Evolutionary conservation across 2,329 filamentous ascomycete species (phyloP).

Genomic region (Paecilomyces formosus): DNA sequence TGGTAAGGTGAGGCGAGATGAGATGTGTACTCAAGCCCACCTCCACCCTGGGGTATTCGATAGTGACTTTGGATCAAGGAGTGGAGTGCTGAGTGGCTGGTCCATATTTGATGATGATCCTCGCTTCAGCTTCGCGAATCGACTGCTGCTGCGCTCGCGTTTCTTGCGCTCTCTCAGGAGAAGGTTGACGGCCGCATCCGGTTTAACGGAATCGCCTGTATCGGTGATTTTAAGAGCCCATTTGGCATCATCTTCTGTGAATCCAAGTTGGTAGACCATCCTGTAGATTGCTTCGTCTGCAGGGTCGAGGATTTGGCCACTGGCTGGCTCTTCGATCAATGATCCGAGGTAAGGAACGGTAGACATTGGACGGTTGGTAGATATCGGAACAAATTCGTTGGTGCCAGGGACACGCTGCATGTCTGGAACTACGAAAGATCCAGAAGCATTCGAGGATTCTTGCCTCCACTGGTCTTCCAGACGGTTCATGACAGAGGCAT

Average conservation of each 20-base stretch:
- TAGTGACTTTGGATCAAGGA: constrained; percentile 15
- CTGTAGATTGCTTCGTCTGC: constrained; percentile 50
- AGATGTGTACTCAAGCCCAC: constrained; percentile 25
- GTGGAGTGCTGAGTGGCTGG: neutral
- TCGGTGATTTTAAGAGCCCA: constrained; percentile 54
- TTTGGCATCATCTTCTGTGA: constrained; percentile 47
- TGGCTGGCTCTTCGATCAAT: constrained; percentile 3
- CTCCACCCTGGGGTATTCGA: constrained; percentile 27
- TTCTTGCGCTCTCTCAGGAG: constrained; percentile 37
- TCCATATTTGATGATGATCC: constrained; percentile 12
- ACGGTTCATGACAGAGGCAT: constrained; percentile 26
- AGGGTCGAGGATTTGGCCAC: constrained; percentile 39
- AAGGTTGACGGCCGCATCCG: constrained; percentile 50
- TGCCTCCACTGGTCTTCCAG: constrained; percentile 17
- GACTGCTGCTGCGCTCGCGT: constrained; percentile 10
- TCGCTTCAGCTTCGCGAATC: constrained; percentile 10
- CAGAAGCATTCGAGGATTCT: neutral
- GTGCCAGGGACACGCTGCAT: neutral
- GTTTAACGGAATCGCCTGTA: constrained; percentile 50
- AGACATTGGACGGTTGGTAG: neutral
- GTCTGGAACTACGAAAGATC: neutral
- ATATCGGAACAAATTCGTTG: neutral
- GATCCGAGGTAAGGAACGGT: constrained; percentile 15
- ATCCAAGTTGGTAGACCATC: constrained; percentile 53
- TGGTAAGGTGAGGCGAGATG: neutral